These are phyloP conservation scores for Apostasia shenzhenica DNA, from an alignment of 106 monocot genomes.

Conservation along the genomic window DNA sequence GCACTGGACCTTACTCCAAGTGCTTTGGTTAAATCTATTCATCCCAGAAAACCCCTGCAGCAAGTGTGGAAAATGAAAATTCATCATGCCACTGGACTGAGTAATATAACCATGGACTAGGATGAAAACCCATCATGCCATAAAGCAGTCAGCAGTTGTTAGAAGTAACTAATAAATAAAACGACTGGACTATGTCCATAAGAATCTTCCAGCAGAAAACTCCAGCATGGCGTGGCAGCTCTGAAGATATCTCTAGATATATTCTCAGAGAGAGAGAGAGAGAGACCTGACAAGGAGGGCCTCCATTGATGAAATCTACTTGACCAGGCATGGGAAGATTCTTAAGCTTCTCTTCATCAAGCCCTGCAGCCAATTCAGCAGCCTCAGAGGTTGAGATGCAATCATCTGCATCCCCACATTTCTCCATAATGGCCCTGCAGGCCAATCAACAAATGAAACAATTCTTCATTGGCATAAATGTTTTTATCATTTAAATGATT, in stretches of 20 bases:
- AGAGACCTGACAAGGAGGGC: slow-evolving; percentile 94
- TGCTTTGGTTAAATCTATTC: slow-evolving; percentile 91
- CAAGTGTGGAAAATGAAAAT: background rate
- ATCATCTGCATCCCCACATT: slow-evolving; percentile 93
- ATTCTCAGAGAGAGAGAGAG: background rate
- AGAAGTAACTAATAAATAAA: no score
- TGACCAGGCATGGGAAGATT: slow-evolving; percentile 92
- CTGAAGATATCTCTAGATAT: no score
- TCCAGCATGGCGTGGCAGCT: no score
- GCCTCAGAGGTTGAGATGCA: slow-evolving; percentile 91
- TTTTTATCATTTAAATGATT: background rate
- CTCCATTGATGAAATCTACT: slow-evolving; percentile 99
- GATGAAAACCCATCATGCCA: no score
- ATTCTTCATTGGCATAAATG: background rate
- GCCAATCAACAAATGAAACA: background rate
- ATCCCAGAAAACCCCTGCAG: slow-evolving; percentile 98
- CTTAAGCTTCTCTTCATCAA: slow-evolving; percentile 52
- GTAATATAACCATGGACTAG: no score
- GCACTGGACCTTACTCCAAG: slow-evolving; percentile 98
- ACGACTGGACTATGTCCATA: no score
- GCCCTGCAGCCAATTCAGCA: slow-evolving; percentile 50
- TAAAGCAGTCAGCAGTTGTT: no score
- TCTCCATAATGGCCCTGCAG: slow-evolving; percentile 95
- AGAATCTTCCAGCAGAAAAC: no score
- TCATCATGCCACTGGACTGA: no score